phyloP scores from a whole-genome alignment of 176 grass and related monocot genomes.

The Carex myosuroides region DNA sequence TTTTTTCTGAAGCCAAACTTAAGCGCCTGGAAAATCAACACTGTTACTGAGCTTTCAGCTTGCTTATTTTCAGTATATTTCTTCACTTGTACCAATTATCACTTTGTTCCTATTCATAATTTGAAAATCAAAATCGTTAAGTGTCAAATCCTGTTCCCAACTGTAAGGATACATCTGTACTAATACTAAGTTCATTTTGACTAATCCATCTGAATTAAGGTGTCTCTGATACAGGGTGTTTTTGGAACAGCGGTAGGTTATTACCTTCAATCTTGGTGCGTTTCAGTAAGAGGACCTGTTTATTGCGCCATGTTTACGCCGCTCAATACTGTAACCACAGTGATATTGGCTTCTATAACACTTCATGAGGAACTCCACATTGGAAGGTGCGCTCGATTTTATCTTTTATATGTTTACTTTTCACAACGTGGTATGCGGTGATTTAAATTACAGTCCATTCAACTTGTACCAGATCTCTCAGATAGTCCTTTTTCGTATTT shows the following conservation, averaged over 20 bases:
- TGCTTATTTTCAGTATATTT: constrained; percentile 49
- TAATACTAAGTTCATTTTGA: neutral
- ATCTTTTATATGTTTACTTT: neutral
- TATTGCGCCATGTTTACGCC: constrained; percentile 59
- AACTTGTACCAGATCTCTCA: neutral
- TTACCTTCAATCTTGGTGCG: constrained; percentile 58
- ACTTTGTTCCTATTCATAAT: no score
- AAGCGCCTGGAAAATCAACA: constrained; percentile 40
- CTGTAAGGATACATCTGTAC: neutral
- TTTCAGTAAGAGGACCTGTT: constrained; percentile 53
- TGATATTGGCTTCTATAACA: constrained; percentile 26
- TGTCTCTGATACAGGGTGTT: constrained; percentile 35
- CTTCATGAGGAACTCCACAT: constrained; percentile 44
- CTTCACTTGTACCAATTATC: neutral
- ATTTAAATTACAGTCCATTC: neutral
- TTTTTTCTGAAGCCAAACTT: constrained; percentile 39
- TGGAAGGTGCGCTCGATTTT: constrained; percentile 38
- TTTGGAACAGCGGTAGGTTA: constrained; percentile 53
- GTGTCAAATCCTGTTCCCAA: neutral
- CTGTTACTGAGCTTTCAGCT: constrained; percentile 45
- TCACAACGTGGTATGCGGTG: neutral
- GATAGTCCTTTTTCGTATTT: neutral
- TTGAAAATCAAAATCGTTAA: neutral
- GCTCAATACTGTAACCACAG: constrained; percentile 40
- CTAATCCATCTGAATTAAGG: neutral